Evolutionary conservation across 371 early-diverging fungal species (phyloP).

Genomic region (Funneliformis caledonium): DNA sequence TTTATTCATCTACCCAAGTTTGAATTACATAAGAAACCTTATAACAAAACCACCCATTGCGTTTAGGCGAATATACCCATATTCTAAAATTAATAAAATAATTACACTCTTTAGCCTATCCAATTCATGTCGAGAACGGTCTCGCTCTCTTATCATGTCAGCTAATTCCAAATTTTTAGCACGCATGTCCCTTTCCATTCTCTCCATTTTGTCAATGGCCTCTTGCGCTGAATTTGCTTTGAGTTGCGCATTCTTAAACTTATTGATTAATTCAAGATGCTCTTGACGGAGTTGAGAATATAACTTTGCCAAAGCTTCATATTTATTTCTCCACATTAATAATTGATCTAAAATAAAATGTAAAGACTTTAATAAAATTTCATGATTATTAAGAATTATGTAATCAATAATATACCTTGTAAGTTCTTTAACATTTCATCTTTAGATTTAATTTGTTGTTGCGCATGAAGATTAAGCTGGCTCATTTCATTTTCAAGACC

Average conservation of each 20-base stretch:
- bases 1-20: neutral
- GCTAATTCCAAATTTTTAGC: constrained; percentile 83
- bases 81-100: neutral
- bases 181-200: constrained; percentile 77
- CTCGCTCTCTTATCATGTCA: constrained; percentile 84
- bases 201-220: constrained; percentile 73
- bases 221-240: constrained; percentile 83
- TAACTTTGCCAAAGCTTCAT: constrained; percentile 89
- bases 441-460: constrained; percentile 72
- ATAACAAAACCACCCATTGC: no score
- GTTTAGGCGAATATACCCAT: neutral
- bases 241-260: constrained; percentile 81
- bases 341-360: constrained; percentile 58
- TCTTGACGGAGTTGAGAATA: constrained; percentile 96
- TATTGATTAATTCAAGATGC: constrained; percentile 89
- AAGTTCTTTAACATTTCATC: constrained; percentile 76
- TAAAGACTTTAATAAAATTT: no score
- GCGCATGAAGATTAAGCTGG: constrained; percentile 68
- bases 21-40: no score
- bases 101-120: constrained; percentile 62
- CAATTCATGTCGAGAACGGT: constrained; percentile 76
- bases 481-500: constrained; percentile 84
- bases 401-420: constrained; percentile 60
- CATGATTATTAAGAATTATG: no score
- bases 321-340: constrained; percentile 89